Evolutionary conservation across 495 filamentous ascomycete genomes (phyloP).

Genomic region (Chaetomium cochliodes): DNA sequence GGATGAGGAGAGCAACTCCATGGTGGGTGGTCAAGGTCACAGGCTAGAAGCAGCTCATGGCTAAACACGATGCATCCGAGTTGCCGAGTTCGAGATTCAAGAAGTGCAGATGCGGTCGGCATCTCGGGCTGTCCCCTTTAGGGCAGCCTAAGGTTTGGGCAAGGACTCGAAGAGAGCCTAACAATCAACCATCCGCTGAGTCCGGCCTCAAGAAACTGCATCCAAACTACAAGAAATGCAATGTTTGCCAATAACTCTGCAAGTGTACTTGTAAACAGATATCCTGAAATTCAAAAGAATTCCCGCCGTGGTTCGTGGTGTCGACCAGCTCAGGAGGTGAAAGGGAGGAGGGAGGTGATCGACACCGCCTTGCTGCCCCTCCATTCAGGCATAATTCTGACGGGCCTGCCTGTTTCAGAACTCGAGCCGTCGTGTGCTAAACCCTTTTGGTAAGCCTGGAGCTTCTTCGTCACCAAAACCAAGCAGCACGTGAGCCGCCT

Average conservation of each 20-base stretch:
- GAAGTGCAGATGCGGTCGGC: neutral
- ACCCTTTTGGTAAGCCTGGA: neutral
- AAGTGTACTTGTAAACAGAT: too few species aligned
- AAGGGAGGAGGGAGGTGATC: neutral
- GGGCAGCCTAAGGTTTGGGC: neutral
- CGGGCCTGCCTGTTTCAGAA: constrained; percentile 27
- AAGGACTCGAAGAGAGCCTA: neutral
- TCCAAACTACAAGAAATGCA: too few species aligned
- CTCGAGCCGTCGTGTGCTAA: neutral
- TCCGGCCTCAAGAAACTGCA: too few species aligned
- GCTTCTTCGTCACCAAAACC: neutral
- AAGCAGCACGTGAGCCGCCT: neutral
- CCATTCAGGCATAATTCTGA: constrained; percentile 28
- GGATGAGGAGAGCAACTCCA: neutral
- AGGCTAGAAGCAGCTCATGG: neutral
- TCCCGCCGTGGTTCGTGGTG: neutral
- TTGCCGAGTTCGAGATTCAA: constrained; percentile 12
- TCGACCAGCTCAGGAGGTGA: neutral
- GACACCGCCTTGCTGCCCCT: constrained; percentile 18
- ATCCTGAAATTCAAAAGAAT: neutral
- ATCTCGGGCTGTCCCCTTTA: neutral
- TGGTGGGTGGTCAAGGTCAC: neutral
- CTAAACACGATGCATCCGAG: constrained; percentile 4
- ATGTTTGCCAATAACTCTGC: too few species aligned
- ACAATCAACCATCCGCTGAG: too few species aligned